These are phyloP conservation scores for Podaxis sp. DNA, from an alignment of 768 basidiomycete species.

Conservation along the genomic window DNA sequence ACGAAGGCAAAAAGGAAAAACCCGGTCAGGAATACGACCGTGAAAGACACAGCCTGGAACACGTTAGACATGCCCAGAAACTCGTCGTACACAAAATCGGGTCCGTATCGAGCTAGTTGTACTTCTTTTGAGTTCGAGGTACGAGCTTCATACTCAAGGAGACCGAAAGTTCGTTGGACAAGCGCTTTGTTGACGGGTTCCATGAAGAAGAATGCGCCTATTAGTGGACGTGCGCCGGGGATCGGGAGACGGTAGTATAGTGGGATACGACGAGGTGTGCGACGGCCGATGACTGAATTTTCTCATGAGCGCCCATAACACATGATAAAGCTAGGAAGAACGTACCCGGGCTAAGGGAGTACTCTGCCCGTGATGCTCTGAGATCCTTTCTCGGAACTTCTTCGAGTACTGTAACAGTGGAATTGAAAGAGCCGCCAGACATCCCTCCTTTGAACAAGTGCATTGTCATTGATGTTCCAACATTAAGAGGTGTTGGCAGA, in stretches of 20 bases:
- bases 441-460: conserved; percentile 47
- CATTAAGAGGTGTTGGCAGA: conserved; percentile 25
- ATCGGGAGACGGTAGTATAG: conserved; percentile 38
- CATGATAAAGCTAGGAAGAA: background rate
- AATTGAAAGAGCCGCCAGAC: conserved; percentile 67
- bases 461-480: conserved; percentile 60
- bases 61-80: conserved; percentile 48
- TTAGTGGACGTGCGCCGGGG: conserved; percentile 31
- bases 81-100: conserved; percentile 76
- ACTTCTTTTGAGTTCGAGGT: conserved; percentile 21
- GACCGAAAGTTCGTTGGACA: conserved; percentile 48
- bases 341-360: conserved; percentile 44
- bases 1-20: conserved; percentile 32
- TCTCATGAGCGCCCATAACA: background rate
- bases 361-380: conserved; percentile 30
- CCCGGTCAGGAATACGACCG: conserved; percentile 28
- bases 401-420: conserved; percentile 36
- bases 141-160: conserved; percentile 36
- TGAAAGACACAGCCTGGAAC: conserved; percentile 32
- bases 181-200: conserved; percentile 36
- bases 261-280: background rate
- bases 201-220: conserved; percentile 44
- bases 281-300: background rate
- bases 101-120: conserved; percentile 54
- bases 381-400: conserved; percentile 35